These are phyloP conservation scores for Globisporangium megalacanthum DNA, from an alignment of 352 stramenopile species.

Conservation along the genomic window DNA sequence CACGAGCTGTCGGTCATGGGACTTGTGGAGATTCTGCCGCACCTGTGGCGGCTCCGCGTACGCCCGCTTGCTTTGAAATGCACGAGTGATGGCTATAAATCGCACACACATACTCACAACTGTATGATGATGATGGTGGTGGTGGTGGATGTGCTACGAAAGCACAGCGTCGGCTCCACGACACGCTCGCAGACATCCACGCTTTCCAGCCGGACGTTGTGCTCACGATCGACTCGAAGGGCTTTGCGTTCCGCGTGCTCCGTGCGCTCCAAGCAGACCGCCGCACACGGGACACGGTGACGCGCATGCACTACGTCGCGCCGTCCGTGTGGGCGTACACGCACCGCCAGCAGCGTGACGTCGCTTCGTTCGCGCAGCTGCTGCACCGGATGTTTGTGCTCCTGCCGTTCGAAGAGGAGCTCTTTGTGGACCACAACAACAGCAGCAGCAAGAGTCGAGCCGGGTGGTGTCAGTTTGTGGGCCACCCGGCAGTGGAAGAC, in stretches of 20 bases:
- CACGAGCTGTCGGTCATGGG: constrained; percentile 72
- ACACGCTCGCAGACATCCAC: constrained; percentile 52
- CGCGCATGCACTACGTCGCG: constrained; percentile 71
- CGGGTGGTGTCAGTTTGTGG: constrained; percentile 55
- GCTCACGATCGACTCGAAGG: constrained; percentile 77
- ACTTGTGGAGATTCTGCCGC: constrained; percentile 58
- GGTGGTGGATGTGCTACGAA: neutral
- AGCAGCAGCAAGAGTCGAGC: neutral
- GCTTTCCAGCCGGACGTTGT: constrained; percentile 48
- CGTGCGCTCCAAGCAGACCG: constrained; percentile 27
- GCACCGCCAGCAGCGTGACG: constrained; percentile 34
- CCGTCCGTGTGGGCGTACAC: constrained; percentile 75
- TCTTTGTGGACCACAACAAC: constrained; percentile 25
- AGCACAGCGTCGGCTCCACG: constrained; percentile 33
- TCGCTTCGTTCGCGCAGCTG: constrained; percentile 27
- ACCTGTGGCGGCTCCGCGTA: constrained; percentile 45
- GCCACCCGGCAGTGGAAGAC: constrained; percentile 64
- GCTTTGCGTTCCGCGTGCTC: constrained; percentile 64
- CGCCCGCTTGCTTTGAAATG: neutral
- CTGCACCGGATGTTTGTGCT: constrained; percentile 67
- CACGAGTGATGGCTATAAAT: neutral
- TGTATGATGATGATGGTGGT: neutral
- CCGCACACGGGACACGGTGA: constrained; percentile 15
- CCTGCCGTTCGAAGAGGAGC: constrained; percentile 55
- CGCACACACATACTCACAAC: too few species aligned